phyloP scores from a whole-genome alignment of 2,329 filamentous ascomycete genomes.

The Microsporum audouinii region DNA sequence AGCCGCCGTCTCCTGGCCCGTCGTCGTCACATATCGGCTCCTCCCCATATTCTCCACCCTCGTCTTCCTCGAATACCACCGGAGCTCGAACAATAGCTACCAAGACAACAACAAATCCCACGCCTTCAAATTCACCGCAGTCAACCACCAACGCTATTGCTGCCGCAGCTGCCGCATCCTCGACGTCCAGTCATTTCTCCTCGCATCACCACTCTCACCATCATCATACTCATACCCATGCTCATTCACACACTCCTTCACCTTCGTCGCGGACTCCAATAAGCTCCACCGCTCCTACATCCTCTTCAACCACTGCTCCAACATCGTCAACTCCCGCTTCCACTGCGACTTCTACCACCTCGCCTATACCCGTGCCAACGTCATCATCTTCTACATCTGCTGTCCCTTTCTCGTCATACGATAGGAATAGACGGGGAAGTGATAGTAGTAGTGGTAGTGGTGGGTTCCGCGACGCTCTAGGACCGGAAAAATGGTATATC shows the following conservation, averaged over 20 bases:
- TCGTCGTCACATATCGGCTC: constrained; percentile 26
- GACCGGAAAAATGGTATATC: constrained; percentile 42
- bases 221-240: constrained; percentile 15
- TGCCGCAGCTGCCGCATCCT: constrained; percentile 13
- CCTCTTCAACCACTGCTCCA: constrained; percentile 16
- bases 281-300: constrained; percentile 13
- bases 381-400: constrained; percentile 22
- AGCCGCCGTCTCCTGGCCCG: constrained; percentile 25
- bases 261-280: constrained; percentile 19
- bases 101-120: constrained; percentile 22
- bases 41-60: constrained; percentile 26
- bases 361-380: constrained; percentile 25
- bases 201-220: constrained; percentile 30
- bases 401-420: constrained; percentile 13
- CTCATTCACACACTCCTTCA: constrained; percentile 19
- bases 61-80: constrained; percentile 26
- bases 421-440: constrained; percentile 36
- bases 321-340: constrained; percentile 13
- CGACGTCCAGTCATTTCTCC: constrained; percentile 17
- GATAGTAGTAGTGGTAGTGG: constrained; percentile 38
- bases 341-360: constrained; percentile 21
- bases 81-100: constrained; percentile 39
- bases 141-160: constrained; percentile 27
- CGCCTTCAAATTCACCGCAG: constrained; percentile 15
- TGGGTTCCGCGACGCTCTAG: constrained; percentile 38